These are phyloP conservation scores for Stereocaulon alpinum DNA, from an alignment of 495 filamentous ascomycete species.

Conservation along the genomic window DNA sequence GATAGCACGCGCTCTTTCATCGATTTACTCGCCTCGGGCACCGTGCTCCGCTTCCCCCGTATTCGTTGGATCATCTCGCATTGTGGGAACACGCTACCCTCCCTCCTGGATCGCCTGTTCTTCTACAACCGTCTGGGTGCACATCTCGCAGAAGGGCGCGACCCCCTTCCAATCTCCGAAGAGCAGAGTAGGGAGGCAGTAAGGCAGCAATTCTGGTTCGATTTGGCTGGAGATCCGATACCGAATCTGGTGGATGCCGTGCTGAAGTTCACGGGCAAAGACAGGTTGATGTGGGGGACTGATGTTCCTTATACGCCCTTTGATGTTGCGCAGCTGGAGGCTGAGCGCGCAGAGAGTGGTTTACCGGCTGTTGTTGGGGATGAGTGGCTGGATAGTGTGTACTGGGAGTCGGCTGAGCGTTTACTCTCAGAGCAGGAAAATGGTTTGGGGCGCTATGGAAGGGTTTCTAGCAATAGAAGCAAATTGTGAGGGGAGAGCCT, in stretches of 20 bases:
- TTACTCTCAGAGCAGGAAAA: too few relatives aligned
- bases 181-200: slow-evolving; percentile 26
- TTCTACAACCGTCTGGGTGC: slow-evolving; percentile 13
- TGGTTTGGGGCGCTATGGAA: too few relatives aligned
- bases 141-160: not conserved
- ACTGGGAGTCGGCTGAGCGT: too few relatives aligned
- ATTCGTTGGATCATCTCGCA: slow-evolving; percentile 42
- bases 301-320: not conserved
- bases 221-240: slow-evolving; percentile 42
- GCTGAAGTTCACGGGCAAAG: slow-evolving; percentile 16
- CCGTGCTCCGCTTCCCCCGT: slow-evolving; percentile 32
- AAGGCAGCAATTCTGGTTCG: slow-evolving; percentile 36
- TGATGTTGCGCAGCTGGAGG: not conserved
- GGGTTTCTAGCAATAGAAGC: too few relatives aligned
- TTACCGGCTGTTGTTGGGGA: not conserved
- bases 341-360: not conserved
- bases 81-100: slow-evolving; percentile 37
- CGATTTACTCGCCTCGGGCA: slow-evolving; percentile 41
- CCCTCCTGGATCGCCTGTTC: slow-evolving; percentile 36
- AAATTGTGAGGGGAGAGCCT: too few relatives aligned
- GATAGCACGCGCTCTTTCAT: slow-evolving; percentile 40
- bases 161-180: slow-evolving; percentile 11
- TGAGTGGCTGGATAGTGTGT: not conserved
- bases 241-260: slow-evolving; percentile 34
- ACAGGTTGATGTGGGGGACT: not conserved